A percentile compares a stretch with the other conserved stretches of the same genome.
These are phyloP conservation scores for Nothophytophthora sp. DNA, from an alignment of 352 stramenopile species.

Conservation along the genomic window DNA sequence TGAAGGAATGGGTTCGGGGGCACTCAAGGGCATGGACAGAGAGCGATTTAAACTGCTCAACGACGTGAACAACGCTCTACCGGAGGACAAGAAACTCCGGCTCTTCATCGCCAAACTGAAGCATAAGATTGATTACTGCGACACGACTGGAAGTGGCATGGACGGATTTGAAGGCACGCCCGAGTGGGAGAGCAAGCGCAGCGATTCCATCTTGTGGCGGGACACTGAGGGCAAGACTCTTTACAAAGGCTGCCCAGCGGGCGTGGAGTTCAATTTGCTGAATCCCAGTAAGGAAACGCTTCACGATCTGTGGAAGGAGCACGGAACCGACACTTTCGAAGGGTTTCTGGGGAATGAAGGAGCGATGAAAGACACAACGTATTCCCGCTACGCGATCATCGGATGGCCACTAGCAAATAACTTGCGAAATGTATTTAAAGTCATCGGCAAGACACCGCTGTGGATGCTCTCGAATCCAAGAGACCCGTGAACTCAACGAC, in stretches of 20 bases:
- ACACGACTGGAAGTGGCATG: not conserved
- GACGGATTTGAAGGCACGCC: too few relatives aligned
- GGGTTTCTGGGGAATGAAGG: slow-evolving; percentile 20
- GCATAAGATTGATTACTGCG: slow-evolving; percentile 3
- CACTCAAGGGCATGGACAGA: slow-evolving; percentile 21
- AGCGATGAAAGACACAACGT: slow-evolving; percentile 9
- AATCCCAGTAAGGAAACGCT: slow-evolving; percentile 18
- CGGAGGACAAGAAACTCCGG: slow-evolving; percentile 3
- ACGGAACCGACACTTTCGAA: slow-evolving; percentile 7
- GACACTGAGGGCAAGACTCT: too few relatives aligned
- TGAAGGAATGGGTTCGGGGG: slow-evolving; percentile 3
- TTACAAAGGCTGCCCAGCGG: too few relatives aligned
- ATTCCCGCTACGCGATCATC: slow-evolving; percentile 18
- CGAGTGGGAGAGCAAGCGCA: too few relatives aligned
- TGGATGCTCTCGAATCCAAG: slow-evolving; percentile 1
- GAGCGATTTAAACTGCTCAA: slow-evolving; percentile 17
- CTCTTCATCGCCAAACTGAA: slow-evolving; percentile 17
- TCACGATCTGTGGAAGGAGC: slow-evolving; percentile 8
- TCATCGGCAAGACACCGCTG: slow-evolving; percentile 4
- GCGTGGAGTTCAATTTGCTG: slow-evolving; percentile 18
- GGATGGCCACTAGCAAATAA: slow-evolving; percentile 9
- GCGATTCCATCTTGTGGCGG: slow-evolving; percentile 12
- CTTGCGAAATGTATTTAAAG: not conserved
- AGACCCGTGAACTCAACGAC: not conserved
- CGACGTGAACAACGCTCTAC: slow-evolving; percentile 11